Conservation (phyloP, 2,329 filamentous ascomycete species). For the Ilyonectria destructans region DNA sequence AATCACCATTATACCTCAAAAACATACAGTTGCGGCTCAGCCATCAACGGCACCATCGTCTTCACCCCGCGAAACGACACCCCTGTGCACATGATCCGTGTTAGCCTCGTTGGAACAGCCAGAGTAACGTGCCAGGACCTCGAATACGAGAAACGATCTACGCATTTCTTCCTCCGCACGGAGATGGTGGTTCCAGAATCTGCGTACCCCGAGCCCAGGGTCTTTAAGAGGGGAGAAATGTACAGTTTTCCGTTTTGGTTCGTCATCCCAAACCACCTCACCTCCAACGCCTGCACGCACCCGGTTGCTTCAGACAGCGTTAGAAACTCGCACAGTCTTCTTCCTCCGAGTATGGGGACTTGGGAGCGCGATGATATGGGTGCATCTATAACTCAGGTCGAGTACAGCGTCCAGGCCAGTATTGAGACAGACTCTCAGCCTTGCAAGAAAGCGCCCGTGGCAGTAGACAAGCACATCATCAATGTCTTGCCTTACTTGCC, state of each 20-base stretch:
- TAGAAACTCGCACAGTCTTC: constrained; percentile 38
- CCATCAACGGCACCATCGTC: too few relatives aligned
- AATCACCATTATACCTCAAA: too few relatives aligned
- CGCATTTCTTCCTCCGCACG: too few relatives aligned
- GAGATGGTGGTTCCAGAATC: too few relatives aligned
- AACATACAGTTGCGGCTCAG: too few relatives aligned
- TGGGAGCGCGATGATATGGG: constrained; percentile 47
- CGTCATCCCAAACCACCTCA: constrained; percentile 42
- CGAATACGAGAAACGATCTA: too few relatives aligned
- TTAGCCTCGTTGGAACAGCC: too few relatives aligned
- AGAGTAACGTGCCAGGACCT: too few relatives aligned
- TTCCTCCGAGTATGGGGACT: constrained; percentile 39
- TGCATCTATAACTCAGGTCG: constrained; percentile 36
- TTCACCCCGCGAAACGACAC: too few relatives aligned
- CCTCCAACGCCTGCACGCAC: constrained; percentile 40
- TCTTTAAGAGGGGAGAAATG: neutral
- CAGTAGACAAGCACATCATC: constrained; percentile 33
- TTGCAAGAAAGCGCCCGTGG: constrained; percentile 11
- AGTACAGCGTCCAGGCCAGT: constrained; percentile 21
- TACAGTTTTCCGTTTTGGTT: constrained; percentile 45
- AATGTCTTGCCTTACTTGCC: constrained; percentile 41
- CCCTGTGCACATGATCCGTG: too few relatives aligned
- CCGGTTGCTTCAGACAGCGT: constrained; percentile 34
- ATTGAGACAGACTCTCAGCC: constrained; percentile 27
- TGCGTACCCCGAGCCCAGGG: too few relatives aligned